Conservation (phyloP, 176 grass and related monocot genomes). For the Aegilops tauschii region DNA sequence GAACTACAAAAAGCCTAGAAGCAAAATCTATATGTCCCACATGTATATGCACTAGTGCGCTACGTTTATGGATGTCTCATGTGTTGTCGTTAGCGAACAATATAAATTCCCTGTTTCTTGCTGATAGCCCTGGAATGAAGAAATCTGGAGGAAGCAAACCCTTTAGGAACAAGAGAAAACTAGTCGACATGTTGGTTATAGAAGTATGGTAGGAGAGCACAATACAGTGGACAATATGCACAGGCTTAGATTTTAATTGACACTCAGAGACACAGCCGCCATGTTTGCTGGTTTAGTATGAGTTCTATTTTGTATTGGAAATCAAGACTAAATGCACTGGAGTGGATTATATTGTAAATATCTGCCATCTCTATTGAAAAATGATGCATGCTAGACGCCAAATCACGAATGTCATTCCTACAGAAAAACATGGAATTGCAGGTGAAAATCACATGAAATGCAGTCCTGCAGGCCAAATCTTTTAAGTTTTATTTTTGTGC, state of each 20-base stretch:
- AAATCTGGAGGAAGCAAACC: neutral
- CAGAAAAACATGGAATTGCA: neutral
- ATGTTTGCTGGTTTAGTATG: constrained; percentile 1
- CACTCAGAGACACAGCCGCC: neutral
- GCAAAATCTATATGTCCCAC: neutral
- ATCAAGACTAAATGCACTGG: neutral
- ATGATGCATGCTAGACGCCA: neutral
- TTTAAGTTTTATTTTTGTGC: neutral
- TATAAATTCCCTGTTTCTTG: constrained; percentile 5
- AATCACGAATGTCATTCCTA: neutral
- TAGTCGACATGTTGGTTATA: neutral
- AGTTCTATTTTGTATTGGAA: constrained; percentile 2
- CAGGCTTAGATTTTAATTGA: neutral
- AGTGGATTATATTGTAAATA: neutral
- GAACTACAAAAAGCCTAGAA: constrained; percentile 4
- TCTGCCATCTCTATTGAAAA: neutral
- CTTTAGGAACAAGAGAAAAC: neutral
- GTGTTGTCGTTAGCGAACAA: neutral
- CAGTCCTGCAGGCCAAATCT: neutral
- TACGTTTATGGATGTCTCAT: neutral
- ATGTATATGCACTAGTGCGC: neutral
- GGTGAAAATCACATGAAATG: neutral
- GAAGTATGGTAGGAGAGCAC: neutral
- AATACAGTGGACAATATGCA: neutral
- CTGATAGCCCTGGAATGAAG: neutral